These are phyloP conservation scores for Pseudonitzschia pungens DNA, from an alignment of 108 stramenopile genomes.

Conservation along the genomic window DNA sequence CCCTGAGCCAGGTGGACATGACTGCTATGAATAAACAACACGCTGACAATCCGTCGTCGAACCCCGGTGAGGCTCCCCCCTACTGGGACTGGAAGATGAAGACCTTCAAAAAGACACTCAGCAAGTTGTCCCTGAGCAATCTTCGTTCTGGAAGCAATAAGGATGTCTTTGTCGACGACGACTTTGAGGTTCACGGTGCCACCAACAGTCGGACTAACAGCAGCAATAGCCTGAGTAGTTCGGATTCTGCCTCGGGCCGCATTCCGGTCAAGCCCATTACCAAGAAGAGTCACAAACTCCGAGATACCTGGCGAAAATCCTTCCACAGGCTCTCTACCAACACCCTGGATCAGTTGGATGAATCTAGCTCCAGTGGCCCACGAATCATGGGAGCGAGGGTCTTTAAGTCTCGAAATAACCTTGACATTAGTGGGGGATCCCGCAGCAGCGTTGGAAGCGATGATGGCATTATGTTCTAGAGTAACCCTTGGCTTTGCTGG, in stretches of 20 bases:
- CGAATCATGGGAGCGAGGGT: background rate
- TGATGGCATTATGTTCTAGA: constrained; percentile 4
- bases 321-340: constrained; percentile 17
- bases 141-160: constrained; percentile 11
- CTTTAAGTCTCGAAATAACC: constrained; percentile 1
- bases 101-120: constrained; percentile 9
- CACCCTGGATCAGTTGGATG: constrained; percentile 5
- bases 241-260: background rate
- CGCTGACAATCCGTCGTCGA: background rate
- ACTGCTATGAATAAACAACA: constrained; percentile 1
- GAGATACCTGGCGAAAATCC: constrained; percentile 10
- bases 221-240: background rate
- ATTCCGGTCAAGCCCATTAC: constrained; percentile 16
- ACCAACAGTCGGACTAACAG: background rate
- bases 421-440: background rate
- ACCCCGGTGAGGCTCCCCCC: background rate
- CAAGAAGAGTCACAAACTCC: constrained; percentile 22
- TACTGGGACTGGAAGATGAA: constrained; percentile 33
- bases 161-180: constrained; percentile 17
- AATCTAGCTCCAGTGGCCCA: background rate
- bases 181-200: constrained; percentile 5
- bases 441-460: background rate
- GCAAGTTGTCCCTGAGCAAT: constrained; percentile 21
- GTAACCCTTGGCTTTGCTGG: too few relatives aligned
- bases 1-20: constrained; percentile 16